Conservation (phyloP, 2,329 filamentous ascomycete genomes). For the Fusarium redolens region DNA sequence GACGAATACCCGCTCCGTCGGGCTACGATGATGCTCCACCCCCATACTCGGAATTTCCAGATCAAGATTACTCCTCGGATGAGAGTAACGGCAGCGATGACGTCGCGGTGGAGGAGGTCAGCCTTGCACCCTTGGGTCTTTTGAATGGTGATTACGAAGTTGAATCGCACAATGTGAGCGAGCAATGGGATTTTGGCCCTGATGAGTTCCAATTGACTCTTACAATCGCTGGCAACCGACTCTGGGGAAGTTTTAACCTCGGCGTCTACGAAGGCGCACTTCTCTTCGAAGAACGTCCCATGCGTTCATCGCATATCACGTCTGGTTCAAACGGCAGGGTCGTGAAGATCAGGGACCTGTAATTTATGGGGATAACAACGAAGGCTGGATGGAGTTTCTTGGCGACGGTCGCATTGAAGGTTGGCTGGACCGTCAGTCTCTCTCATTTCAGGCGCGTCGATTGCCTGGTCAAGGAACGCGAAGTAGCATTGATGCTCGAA, state of each 20-base stretch:
- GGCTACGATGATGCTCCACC: slow-evolving; percentile 23
- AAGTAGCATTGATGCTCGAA: slow-evolving; percentile 43
- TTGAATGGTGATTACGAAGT: slow-evolving; percentile 61
- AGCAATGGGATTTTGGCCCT: slow-evolving; percentile 41
- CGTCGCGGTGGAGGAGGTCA: slow-evolving; percentile 2
- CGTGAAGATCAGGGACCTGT: slow-evolving; percentile 46
- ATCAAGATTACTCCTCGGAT: slow-evolving; percentile 11
- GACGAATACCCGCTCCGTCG: slow-evolving; percentile 33
- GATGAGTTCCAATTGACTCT: slow-evolving; percentile 51
- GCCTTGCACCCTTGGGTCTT: slow-evolving; percentile 46
- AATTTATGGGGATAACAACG: slow-evolving; percentile 41
- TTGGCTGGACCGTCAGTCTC: slow-evolving; percentile 38
- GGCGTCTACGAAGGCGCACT: slow-evolving; percentile 56
- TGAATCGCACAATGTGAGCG: slow-evolving; percentile 40
- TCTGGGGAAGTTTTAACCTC: slow-evolving; percentile 61
- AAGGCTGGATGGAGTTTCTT: slow-evolving; percentile 52
- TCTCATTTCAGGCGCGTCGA: slow-evolving; percentile 47
- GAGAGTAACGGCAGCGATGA: neutral
- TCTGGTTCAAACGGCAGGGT: slow-evolving; percentile 53
- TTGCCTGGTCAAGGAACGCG: slow-evolving; percentile 44
- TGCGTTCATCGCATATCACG: slow-evolving; percentile 43
- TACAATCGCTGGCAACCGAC: slow-evolving; percentile 51
- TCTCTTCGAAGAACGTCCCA: slow-evolving; percentile 52
- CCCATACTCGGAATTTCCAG: slow-evolving; percentile 25
- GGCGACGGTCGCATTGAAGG: slow-evolving; percentile 53